Evolutionary conservation across 345 rosid genomes (phyloP).

Genomic region (Euclidium syriacum): DNA sequence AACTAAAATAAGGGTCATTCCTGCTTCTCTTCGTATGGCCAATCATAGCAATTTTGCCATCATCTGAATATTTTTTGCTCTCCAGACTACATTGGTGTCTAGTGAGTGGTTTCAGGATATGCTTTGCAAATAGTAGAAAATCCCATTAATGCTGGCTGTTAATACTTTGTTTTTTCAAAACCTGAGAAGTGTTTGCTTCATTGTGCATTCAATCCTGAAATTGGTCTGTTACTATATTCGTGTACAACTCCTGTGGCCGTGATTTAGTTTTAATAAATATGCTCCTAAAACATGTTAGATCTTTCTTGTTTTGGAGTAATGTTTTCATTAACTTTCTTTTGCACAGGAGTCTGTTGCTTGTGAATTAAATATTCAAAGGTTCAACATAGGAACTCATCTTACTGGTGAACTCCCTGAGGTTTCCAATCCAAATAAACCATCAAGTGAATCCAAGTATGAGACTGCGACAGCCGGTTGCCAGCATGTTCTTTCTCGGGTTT

Average conservation of each 20-base stretch:
- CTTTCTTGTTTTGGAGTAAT: not conserved
- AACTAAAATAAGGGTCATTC: not conserved
- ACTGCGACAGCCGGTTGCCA: conserved; percentile 53
- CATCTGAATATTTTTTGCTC: not conserved
- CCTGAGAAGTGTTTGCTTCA: not conserved
- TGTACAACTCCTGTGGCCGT: not conserved
- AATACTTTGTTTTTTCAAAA: not conserved
- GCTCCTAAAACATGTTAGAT: conserved; percentile 4
- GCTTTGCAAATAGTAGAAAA: conserved; percentile 1
- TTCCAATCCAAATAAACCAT: conserved; percentile 36
- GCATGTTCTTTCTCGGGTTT: conserved; percentile 52
- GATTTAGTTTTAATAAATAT: not conserved
- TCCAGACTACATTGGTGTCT: conserved; percentile 7
- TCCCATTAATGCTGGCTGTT: not conserved
- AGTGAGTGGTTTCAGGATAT: conserved; percentile 2
- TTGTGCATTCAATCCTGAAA: not conserved
- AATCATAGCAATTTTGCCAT: not conserved
- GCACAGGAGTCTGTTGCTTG: conserved; percentile 45
- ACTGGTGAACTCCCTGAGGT: conserved; percentile 29
- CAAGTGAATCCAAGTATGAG: conserved; percentile 29
- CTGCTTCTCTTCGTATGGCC: not conserved
- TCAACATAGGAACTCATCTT: conserved; percentile 35
- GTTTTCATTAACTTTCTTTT: conserved; percentile 15
- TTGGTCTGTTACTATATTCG: not conserved
- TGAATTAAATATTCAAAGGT: conserved; percentile 19